These are phyloP conservation scores for Lindgomyces ingoldianus DNA, from an alignment of 495 filamentous ascomycete species.

Conservation along the genomic window DNA sequence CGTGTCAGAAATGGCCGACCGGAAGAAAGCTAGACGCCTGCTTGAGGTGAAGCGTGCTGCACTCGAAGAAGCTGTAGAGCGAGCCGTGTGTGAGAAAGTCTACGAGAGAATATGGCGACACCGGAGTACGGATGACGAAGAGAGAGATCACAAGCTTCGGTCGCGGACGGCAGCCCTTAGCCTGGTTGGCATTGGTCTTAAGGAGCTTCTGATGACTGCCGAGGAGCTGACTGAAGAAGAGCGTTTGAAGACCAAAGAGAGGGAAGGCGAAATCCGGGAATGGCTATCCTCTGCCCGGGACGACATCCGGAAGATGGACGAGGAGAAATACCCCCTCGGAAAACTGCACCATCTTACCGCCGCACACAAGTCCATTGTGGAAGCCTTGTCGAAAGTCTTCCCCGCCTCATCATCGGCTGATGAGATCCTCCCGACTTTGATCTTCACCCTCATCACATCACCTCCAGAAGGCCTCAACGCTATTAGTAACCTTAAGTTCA, in stretches of 20 bases:
- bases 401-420: constrained; percentile 94
- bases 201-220: constrained; percentile 81
- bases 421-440: constrained; percentile 93
- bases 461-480: constrained; percentile 83
- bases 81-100: constrained; percentile 79
- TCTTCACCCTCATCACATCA: constrained; percentile 90
- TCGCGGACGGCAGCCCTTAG: constrained; percentile 91
- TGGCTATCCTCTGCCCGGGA: constrained; percentile 74
- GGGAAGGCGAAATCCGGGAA: constrained; percentile 68
- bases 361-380: constrained; percentile 91
- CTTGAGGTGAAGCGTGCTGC: constrained; percentile 73
- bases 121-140: constrained; percentile 88
- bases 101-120: constrained; percentile 90
- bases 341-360: constrained; percentile 88
- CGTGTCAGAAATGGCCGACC: constrained; percentile 74
- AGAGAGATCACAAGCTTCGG: constrained; percentile 88
- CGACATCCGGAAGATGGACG: constrained; percentile 78
- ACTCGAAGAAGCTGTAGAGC: constrained; percentile 91
- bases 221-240: constrained; percentile 50
- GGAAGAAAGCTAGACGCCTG: constrained; percentile 72
- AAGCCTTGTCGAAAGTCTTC: constrained; percentile 70
- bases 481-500: constrained; percentile 90
- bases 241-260: constrained; percentile 54
- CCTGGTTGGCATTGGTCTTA: constrained; percentile 84
- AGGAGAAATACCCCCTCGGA: constrained; percentile 80